Evolutionary conservation across 1,139 yeast genomes (phyloP).

Genomic region (Hyphopichia buzzinii): DNA sequence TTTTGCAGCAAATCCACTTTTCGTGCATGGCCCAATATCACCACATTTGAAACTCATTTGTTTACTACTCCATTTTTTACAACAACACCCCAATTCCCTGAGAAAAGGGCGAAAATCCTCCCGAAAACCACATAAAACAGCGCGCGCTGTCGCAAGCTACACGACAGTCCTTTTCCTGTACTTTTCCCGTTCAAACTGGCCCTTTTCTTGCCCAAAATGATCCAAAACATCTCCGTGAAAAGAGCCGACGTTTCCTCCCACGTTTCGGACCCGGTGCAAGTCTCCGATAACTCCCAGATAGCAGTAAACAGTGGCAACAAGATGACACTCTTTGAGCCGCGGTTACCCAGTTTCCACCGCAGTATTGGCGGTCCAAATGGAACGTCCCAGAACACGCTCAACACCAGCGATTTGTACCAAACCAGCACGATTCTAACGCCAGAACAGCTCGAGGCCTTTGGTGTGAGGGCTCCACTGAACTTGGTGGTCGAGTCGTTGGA

Average conservation of each 20-base stretch:
- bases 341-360: slow-evolving; percentile 35
- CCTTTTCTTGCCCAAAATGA: slow-evolving; percentile 11
- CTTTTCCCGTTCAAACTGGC: too few species aligned
- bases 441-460: slow-evolving; percentile 28
- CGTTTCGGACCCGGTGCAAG: slow-evolving; percentile 31
- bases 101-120: too few species aligned
- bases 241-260: slow-evolving; percentile 22
- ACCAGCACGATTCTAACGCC: slow-evolving; percentile 25
- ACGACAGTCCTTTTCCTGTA: too few species aligned
- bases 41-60: too few species aligned
- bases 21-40: too few species aligned
- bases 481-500: slow-evolving; percentile 27
- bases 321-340: slow-evolving; percentile 38
- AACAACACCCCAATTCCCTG: too few species aligned
- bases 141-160: too few species aligned
- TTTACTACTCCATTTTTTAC: too few species aligned
- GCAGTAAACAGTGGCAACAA: slow-evolving; percentile 37
- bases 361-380: slow-evolving; percentile 10
- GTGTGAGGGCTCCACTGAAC: slow-evolving; percentile 28
- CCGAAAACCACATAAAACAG: too few species aligned
- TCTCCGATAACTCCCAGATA: slow-evolving; percentile 38
- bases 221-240: slow-evolving; percentile 18
- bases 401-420: slow-evolving; percentile 28
- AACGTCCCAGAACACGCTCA: slow-evolving; percentile 16
- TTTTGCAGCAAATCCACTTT: too few species aligned